A percentile compares a stretch with the other conserved stretches of the same genome.
Conservation (phyloP, 768 basidiomycete species). For the Mycena albidolilacea region DNA sequence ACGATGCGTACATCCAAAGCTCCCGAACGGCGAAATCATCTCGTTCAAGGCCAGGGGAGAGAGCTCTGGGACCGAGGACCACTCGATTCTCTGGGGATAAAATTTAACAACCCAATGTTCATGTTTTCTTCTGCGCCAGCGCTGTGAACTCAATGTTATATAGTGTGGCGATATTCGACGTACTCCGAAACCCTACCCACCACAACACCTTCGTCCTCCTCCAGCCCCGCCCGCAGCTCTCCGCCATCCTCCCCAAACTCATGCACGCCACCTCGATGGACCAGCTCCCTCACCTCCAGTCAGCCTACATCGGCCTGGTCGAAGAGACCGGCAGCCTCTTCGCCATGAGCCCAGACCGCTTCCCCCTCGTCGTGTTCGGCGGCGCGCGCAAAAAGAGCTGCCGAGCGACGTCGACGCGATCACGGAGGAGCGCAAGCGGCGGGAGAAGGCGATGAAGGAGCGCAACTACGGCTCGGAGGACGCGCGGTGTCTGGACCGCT, state of each 20-base stretch:
- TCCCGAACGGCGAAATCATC: constrained; percentile 84
- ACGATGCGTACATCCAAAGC: constrained; percentile 86
- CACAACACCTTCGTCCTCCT: constrained; percentile 84
- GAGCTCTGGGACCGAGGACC: constrained; percentile 27
- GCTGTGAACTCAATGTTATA: constrained; percentile 16
- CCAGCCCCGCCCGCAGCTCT: constrained; percentile 85
- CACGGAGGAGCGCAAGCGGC: constrained; percentile 60
- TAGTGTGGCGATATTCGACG: constrained; percentile 89
- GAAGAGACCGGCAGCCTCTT: constrained; percentile 82
- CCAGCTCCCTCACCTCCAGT: constrained; percentile 64
- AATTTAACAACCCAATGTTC: constrained; percentile 79
- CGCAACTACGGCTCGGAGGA: constrained; percentile 37
- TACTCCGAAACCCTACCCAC: constrained; percentile 60
- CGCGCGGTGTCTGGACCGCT: constrained; percentile 33
- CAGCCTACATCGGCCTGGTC: constrained; percentile 89
- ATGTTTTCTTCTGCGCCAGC: constrained; percentile 42
- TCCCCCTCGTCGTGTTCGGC: constrained; percentile 86
- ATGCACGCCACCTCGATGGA: constrained; percentile 49
- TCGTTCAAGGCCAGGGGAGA: constrained; percentile 70
- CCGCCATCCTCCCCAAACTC: constrained; percentile 80
- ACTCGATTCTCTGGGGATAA: constrained; percentile 70
- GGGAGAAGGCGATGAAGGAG: constrained; percentile 50
- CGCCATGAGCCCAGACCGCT: constrained; percentile 87
- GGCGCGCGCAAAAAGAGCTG: constrained; percentile 49
- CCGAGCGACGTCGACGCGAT: constrained; percentile 61